phyloP scores from a whole-genome alignment of 352 stramenopile species.

The Phytophthora constricta region DNA sequence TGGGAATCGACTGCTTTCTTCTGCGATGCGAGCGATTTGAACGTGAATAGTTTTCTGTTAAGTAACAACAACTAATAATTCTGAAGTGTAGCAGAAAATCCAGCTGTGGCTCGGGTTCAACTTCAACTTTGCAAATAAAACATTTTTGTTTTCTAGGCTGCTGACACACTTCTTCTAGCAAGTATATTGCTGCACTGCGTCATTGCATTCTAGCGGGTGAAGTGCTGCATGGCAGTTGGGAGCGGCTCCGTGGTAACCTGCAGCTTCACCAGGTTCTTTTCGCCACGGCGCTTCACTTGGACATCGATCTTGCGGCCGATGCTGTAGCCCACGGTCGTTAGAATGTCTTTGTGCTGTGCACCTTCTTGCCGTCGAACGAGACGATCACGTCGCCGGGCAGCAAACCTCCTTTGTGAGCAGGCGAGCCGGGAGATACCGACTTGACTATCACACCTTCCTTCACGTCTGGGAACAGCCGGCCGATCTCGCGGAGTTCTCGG shows the following conservation, averaged over 20 bases:
- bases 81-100: no score
- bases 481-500: conserved; percentile 67
- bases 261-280: conserved; percentile 51
- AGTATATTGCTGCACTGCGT: not conserved
- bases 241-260: conserved; percentile 72
- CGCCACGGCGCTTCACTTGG: conserved; percentile 66
- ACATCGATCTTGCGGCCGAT: conserved; percentile 77
- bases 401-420: conserved; percentile 79
- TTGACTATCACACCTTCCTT: conserved; percentile 88
- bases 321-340: conserved; percentile 69
- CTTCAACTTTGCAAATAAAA: not conserved
- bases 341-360: conserved; percentile 83
- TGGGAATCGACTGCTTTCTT: conserved; percentile 13
- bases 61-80: not conserved
- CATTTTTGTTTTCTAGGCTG: conserved; percentile 6
- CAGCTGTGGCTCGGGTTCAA: no score
- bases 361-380: conserved; percentile 72
- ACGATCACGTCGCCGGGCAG: conserved; percentile 81
- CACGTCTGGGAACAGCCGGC: conserved; percentile 74
- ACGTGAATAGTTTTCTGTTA: not conserved
- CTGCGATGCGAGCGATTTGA: not conserved
- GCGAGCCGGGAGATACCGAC: conserved; percentile 76
- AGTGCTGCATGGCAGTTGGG: conserved; percentile 39
- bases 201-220: conserved; percentile 15
- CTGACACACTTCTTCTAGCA: conserved; percentile 5